phyloP scores from a whole-genome alignment of 208 protist species.

The Crithidia bombi region DNA sequence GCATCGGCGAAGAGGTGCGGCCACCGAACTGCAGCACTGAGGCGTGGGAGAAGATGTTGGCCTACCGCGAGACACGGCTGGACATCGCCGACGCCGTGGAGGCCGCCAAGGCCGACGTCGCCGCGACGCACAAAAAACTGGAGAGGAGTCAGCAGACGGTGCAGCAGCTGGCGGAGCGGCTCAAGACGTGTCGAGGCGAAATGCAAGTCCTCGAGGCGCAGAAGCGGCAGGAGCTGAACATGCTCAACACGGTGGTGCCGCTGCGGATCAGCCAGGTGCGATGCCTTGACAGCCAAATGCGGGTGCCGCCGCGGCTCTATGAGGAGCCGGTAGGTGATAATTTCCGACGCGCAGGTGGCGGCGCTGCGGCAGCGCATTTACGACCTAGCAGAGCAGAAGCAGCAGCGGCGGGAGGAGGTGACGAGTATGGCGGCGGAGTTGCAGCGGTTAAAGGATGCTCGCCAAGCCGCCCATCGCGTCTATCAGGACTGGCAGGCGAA shows the following conservation, averaged over 20 bases:
- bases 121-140: constrained; percentile 36
- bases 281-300: constrained; percentile 49
- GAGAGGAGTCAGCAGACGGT: constrained; percentile 61
- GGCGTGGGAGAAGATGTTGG: constrained; percentile 89
- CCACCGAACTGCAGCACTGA: constrained; percentile 87
- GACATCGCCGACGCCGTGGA: constrained; percentile 89
- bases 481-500: constrained; percentile 85
- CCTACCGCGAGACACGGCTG: constrained; percentile 88
- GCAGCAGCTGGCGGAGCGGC: constrained; percentile 64
- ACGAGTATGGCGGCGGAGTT: constrained; percentile 62
- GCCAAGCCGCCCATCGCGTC: constrained; percentile 67
- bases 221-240: constrained; percentile 96
- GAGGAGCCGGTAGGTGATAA: constrained; percentile 74
- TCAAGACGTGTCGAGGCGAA: constrained; percentile 77
- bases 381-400: constrained; percentile 85
- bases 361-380: constrained; percentile 74
- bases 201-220: constrained; percentile 91
- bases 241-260: constrained; percentile 92
- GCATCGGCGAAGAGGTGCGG: constrained; percentile 91
- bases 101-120: constrained; percentile 59
- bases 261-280: constrained; percentile 87
- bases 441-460: constrained; percentile 68
- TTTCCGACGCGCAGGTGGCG: constrained; percentile 69
- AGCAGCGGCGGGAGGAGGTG: constrained; percentile 50
- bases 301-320: constrained; percentile 57